These are phyloP conservation scores for Cladophialophora chaetospira DNA, from an alignment of 2,329 filamentous ascomycete species.

Conservation along the genomic window DNA sequence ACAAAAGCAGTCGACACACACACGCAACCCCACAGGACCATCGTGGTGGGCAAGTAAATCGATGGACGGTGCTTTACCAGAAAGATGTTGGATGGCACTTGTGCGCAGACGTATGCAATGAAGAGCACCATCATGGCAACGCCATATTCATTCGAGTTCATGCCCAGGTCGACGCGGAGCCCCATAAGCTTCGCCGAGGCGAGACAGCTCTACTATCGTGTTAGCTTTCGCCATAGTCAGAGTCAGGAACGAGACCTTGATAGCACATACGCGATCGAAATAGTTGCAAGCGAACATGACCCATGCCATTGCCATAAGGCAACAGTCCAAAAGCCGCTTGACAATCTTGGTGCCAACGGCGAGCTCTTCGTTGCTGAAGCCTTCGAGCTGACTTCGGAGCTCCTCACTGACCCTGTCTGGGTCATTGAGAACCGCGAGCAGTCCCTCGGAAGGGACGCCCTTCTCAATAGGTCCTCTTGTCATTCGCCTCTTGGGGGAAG, in stretches of 20 bases:
- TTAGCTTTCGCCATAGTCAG: not conserved
- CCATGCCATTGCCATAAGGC: conserved; percentile 14
- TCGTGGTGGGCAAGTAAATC: conserved; percentile 11
- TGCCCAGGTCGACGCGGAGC: conserved; percentile 47
- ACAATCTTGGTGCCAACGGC: not conserved
- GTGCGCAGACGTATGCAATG: conserved; percentile 67
- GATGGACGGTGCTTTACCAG: conserved; percentile 34
- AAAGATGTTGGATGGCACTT: conserved; percentile 36
- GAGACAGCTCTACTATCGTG: conserved; percentile 53
- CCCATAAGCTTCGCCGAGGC: conserved; percentile 57
- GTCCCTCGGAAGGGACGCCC: not conserved
- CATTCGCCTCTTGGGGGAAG: not conserved
- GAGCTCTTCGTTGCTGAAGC: not conserved
- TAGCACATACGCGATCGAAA: conserved; percentile 56
- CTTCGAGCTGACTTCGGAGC: conserved; percentile 1
- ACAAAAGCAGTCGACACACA: conserved; percentile 11
- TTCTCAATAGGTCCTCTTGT: not conserved
- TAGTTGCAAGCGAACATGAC: conserved; percentile 38
- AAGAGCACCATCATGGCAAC: conserved; percentile 49
- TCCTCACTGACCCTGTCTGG: not conserved
- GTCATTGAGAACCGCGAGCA: not conserved
- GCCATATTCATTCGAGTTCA: conserved; percentile 34
- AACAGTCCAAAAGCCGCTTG: conserved; percentile 11
- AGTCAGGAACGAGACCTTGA: not conserved
- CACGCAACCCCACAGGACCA: conserved; percentile 9